phyloP scores from a whole-genome alignment of 331 rosid genomes.

The Phaseolus coccineus region DNA sequence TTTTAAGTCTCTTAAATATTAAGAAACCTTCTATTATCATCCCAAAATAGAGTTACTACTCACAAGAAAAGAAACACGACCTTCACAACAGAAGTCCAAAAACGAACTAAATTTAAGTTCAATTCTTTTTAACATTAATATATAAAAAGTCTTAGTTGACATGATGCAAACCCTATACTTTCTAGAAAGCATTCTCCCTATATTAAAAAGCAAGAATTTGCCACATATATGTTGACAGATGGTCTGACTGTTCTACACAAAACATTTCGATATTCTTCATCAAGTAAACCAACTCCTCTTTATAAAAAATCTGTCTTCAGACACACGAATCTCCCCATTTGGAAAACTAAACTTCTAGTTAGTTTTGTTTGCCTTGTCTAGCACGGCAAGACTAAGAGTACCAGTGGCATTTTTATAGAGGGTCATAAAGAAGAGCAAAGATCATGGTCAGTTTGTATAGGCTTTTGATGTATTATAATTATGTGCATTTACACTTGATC shows the following conservation, averaged over 20 bases:
- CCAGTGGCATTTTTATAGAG: constrained; percentile 5
- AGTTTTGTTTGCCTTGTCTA: neutral
- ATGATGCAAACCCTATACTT: neutral
- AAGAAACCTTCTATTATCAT: neutral
- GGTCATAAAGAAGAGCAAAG: constrained; percentile 19
- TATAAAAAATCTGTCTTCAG: neutral
- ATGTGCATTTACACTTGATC: constrained; percentile 14
- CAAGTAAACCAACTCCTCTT: neutral
- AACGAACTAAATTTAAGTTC: neutral
- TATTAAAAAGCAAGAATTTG: constrained; percentile 2
- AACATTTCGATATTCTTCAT: neutral
- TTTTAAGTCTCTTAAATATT: neutral
- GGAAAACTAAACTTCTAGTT: constrained; percentile 18
- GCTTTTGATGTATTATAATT: constrained; percentile 1
- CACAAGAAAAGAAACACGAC: constrained; percentile 20
- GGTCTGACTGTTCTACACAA: constrained; percentile 1
- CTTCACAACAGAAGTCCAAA: neutral
- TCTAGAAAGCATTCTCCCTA: constrained; percentile 1
- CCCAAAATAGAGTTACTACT: neutral
- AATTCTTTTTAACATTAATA: neutral
- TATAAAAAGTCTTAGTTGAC: constrained; percentile 7
- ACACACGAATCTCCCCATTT: constrained; percentile 10
- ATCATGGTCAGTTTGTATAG: constrained; percentile 1
- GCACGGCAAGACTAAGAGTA: neutral
- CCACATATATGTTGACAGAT: neutral